Evolutionary conservation across 179 eudicot species (phyloP), one percentile per base, ranked within the genome.

Genomic region (Camellia oleifera): DNA sequence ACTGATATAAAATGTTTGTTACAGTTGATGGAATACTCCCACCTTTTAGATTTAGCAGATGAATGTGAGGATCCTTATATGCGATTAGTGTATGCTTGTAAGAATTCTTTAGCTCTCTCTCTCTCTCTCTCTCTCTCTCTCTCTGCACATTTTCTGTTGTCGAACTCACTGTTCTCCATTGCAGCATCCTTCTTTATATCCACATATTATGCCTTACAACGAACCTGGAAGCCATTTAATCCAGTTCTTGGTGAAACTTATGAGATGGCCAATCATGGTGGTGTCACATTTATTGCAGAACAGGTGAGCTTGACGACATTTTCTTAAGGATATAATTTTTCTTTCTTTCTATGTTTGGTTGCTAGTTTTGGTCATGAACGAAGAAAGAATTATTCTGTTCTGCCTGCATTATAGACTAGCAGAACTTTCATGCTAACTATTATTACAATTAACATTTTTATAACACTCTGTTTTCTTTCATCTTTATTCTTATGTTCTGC

Each of bases 161-260:
- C 64, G 76, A 50, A 66, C 64, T 74, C n/a, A 69, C 57, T 20
- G 8, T 58, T 78, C 40, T 74, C 72, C 23, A 54, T 77, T 85
- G 86, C 97, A 96, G 99, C 99, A 67, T 85, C 97, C 44, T 96
- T 92, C 93, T 89, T 89, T 77, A 86, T 96, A 69, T 91, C 98
- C 64, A 89, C 89, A 45, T 96, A 92, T 83, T 93, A 82, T 82
- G 98, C 99, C 71, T 88, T 81, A 76, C 98, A 94, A 81, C 92
- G 99, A 17, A 90, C 98, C 75, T 96, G 98, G 99, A 96, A 96
- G 92, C 99, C 99, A 42, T 96, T 96, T 72, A 96, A 96, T 84
- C 98, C 99, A 63, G 93, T 94, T 86, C 98, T 96, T 85, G 98
- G 99, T 79, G 99, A 96, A 87, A 96, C 99, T 45, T 96, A 91